Evolutionary conservation across 164 flowering plant genomes (phyloP), one percentile per base, ranked within the genome.

Genomic region (Nymphaea colorata): DNA sequence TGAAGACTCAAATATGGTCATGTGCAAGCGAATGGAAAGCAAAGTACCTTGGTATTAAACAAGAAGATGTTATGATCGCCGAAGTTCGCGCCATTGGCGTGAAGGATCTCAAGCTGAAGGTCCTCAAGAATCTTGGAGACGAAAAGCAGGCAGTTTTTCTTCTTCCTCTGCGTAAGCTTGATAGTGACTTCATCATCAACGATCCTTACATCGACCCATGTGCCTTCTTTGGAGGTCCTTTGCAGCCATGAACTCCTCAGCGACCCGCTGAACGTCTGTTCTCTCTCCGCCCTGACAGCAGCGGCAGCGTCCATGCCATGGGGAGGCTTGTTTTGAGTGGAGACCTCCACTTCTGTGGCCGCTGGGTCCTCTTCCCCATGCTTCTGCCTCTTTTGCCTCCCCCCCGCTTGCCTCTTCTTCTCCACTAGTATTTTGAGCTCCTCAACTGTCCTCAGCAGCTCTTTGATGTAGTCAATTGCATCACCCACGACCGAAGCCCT

Each of bases 131-230:
- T 81, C 71, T 79, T 86, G 55, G 98, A 91, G n/a, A 87, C 97
- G 17, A 75, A 62, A 59, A 95, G 82, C 78, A 95, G 70, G 73
- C 89, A 85, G 68, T 86, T 87, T 12, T 4, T 47, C 73, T 83
- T 89, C 85, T 87, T 92, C 62, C 91, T 71, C 73, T 88, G 96
- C 8, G 86, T 87, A 42, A 95, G 86, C 72, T 94, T 94, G 59
- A 94, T 85, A n/a, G 89, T 91, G 0, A 90, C 96, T 12, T 47
- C 99, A 69, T 94, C 93, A 42, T 94, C 93, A 8, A 91, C 76
- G 68, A 94, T 88, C 0, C 98, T 82, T 1, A 94, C 96, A 79
- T 91, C 99, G 6, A 94, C 94, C 70, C 87, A 93, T 0, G 97
- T 84, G 41, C 64, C 64, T 61, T 87, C 89, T 74, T 90, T 90